Evolutionary conservation across 2,329 filamentous ascomycete species (phyloP).

Genomic region (Colletotrichum aenigma): DNA sequence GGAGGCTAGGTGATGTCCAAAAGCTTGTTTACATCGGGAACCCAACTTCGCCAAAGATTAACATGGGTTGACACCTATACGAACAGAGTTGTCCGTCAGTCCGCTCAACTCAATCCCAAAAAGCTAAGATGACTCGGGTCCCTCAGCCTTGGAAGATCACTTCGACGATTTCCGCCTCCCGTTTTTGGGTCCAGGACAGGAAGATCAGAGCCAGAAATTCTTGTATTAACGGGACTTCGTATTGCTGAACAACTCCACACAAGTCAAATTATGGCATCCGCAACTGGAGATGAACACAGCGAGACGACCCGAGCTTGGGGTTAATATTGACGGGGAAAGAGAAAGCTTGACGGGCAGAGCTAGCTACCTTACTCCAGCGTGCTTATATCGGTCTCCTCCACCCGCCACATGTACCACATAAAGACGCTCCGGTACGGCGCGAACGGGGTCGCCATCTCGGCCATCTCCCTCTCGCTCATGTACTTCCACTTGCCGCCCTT

Average conservation of each 20-base stretch:
- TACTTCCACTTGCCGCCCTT: constrained; percentile 93
- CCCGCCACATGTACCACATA: constrained; percentile 99
- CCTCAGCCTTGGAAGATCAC: background rate
- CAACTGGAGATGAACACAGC: background rate
- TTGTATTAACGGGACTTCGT: background rate
- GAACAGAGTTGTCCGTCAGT: background rate
- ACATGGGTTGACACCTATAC: background rate
- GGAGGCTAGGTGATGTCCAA: background rate
- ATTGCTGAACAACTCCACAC: background rate
- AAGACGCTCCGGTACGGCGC: constrained; percentile 88
- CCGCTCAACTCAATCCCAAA: background rate
- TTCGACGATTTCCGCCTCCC: background rate
- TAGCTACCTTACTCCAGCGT: constrained; percentile 50
- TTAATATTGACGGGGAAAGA: background rate
- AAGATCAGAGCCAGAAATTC: background rate
- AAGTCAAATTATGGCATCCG: background rate
- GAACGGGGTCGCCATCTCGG: constrained; percentile 79
- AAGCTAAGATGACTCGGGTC: background rate
- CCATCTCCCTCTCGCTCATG: constrained; percentile 93
- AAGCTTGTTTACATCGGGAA: constrained; percentile 5
- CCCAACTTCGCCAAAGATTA: background rate
- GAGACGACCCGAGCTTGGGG: background rate
- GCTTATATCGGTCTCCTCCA: constrained; percentile 78
- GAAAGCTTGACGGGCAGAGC: constrained; percentile 22
- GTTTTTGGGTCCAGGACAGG: background rate